Conservation (phyloP, 202 grass and related monocot species). For the Setaria italica region DNA sequence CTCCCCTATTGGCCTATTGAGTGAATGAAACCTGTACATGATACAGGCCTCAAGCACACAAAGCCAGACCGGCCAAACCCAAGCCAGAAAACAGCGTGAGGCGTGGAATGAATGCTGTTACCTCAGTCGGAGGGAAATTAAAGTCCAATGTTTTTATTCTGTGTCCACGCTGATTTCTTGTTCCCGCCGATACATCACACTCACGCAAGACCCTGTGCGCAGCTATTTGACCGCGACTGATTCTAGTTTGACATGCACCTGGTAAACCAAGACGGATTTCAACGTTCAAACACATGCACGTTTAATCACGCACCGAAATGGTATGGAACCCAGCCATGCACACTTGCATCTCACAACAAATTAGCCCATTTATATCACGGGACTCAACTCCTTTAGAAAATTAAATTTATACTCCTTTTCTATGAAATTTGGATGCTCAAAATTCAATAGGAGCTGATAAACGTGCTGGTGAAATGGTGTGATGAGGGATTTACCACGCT, state of each 20-base stretch:
- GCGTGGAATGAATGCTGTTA: neutral
- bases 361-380: no score
- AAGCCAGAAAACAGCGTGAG: neutral
- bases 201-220: neutral
- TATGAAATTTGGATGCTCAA: no score
- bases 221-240: neutral
- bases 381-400: no score
- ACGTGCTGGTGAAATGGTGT: no score
- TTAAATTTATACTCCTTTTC: no score
- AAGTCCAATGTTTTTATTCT: neutral
- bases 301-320: neutral
- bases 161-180: neutral
- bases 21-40: neutral
- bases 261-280: neutral
- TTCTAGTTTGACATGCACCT: constrained; percentile 8
- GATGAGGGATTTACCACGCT: no score
- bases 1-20: neutral
- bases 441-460: no score
- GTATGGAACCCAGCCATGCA: no score
- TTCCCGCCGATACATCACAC: neutral
- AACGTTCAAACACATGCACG: constrained; percentile 1
- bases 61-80: neutral
- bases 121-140: neutral
- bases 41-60: neutral
- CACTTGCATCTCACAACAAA: no score